Conservation (phyloP, 371 early-diverging fungal species). For the Mucor velutinosus region DNA sequence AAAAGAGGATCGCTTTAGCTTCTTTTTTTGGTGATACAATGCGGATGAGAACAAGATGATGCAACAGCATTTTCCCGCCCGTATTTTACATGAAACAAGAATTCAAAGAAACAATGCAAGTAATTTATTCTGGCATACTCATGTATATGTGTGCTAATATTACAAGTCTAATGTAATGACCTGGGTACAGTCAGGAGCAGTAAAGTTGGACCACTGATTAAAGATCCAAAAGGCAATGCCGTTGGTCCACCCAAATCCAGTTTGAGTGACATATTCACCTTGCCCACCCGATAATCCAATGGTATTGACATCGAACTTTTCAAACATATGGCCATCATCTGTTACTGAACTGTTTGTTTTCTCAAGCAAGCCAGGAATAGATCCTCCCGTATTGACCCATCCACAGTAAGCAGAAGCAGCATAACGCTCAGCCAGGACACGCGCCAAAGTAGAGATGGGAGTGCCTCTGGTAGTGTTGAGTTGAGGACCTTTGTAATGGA, state of each 20-base stretch:
- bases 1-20: no score
- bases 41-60: background rate
- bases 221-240: slow-evolving; percentile 79
- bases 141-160: background rate
- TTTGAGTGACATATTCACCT: slow-evolving; percentile 87
- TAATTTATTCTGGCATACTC: background rate
- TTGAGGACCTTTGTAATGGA: background rate
- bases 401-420: slow-evolving; percentile 68
- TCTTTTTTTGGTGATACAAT: no score
- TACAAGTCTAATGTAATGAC: slow-evolving; percentile 6
- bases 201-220: slow-evolving; percentile 46
- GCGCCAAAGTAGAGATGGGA: slow-evolving; percentile 31
- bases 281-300: slow-evolving; percentile 71
- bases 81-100: background rate
- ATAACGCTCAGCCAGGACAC: slow-evolving; percentile 62
- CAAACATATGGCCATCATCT: slow-evolving; percentile 75
- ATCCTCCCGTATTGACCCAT: slow-evolving; percentile 75
- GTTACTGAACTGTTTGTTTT: slow-evolving; percentile 19
- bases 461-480: slow-evolving; percentile 15
- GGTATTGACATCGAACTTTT: slow-evolving; percentile 71
- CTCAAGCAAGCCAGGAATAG: slow-evolving; percentile 41
- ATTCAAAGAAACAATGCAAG: background rate
- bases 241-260: slow-evolving; percentile 96
- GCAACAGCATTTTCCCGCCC: no score
- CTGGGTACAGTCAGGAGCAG: slow-evolving; percentile 44